Evolutionary conservation across 2,329 filamentous ascomycete genomes (phyloP).

Genomic region (Arthrobotrys sphaeroides): DNA sequence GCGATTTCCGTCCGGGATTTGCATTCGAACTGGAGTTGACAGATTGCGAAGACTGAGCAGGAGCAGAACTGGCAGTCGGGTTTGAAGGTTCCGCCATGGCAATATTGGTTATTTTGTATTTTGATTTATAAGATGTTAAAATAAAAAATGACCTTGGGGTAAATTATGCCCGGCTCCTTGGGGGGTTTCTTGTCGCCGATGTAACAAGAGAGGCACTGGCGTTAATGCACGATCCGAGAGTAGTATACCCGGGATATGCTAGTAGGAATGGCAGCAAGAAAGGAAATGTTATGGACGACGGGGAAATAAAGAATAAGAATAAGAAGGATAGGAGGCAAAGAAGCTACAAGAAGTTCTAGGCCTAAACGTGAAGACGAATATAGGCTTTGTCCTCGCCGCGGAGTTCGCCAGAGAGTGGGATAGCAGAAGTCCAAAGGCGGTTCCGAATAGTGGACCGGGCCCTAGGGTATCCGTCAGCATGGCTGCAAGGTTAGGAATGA

Average conservation of each 20-base stretch:
- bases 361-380: slow-evolving; percentile 34
- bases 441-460: slow-evolving; percentile 46
- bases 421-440: slow-evolving; percentile 22
- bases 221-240: slow-evolving; percentile 44
- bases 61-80: slow-evolving; percentile 26
- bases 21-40: slow-evolving; percentile 36
- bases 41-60: slow-evolving; percentile 45
- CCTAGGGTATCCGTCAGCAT: slow-evolving; percentile 51
- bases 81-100: slow-evolving; percentile 52
- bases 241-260: slow-evolving; percentile 27
- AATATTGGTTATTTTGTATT: slow-evolving; percentile 51
- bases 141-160: slow-evolving; percentile 27
- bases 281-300: slow-evolving; percentile 2
- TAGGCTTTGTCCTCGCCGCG: slow-evolving; percentile 27
- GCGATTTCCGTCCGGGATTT: slow-evolving; percentile 53
- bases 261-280: slow-evolving; percentile 17
- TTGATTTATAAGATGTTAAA: slow-evolving; percentile 47
- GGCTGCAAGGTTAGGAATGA: slow-evolving; percentile 23
- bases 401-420: slow-evolving; percentile 47
- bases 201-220: slow-evolving; percentile 32
- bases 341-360: slow-evolving; percentile 18
- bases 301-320: slow-evolving; percentile 19
- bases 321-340: slow-evolving; percentile 21
- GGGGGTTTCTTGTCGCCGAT: slow-evolving; percentile 50
- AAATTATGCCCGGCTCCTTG: slow-evolving; percentile 38